Conservation (phyloP, 352 stramenopile species). For the Saprolegnia parasitica region DNA sequence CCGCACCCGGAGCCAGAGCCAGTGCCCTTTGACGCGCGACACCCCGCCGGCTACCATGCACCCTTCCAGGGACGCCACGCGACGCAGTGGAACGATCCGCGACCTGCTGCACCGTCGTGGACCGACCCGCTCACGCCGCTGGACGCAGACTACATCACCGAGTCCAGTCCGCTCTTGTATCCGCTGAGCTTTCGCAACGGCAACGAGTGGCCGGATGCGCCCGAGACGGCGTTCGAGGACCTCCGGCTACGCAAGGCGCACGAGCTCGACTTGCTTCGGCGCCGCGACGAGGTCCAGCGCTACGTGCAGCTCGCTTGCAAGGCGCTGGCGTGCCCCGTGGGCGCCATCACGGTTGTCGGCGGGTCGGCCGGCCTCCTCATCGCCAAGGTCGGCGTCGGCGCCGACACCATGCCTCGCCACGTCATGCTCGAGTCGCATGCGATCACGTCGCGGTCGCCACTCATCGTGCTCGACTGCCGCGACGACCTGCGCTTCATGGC, state of each 20-base stretch:
- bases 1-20: neutral
- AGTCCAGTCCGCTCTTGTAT: constrained; percentile 60
- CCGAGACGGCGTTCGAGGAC: constrained; percentile 46
- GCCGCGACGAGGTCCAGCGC: constrained; percentile 63
- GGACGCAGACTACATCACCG: constrained; percentile 57
- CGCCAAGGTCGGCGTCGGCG: constrained; percentile 62
- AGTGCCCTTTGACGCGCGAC: too few relatives aligned
- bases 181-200: constrained; percentile 63
- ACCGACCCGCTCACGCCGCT: constrained; percentile 4
- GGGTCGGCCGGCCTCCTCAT: constrained; percentile 72
- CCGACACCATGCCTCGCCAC: constrained; percentile 71
- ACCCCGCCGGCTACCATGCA: too few relatives aligned
- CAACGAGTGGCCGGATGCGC: constrained; percentile 69
- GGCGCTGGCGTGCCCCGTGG: constrained; percentile 64
- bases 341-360: constrained; percentile 61
- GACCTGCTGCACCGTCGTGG: neutral
- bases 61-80: neutral
- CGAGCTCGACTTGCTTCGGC: constrained; percentile 64
- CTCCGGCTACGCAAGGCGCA: constrained; percentile 56
- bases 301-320: constrained; percentile 54
- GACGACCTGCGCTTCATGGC: constrained; percentile 70
- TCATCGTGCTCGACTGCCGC: constrained; percentile 64
- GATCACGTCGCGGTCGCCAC: constrained; percentile 66
- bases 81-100: constrained; percentile 7
- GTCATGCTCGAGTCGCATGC: constrained; percentile 66